phyloP scores from a whole-genome alignment of 2,329 filamentous ascomycete genomes.

The Aspergillus japonicus region DNA sequence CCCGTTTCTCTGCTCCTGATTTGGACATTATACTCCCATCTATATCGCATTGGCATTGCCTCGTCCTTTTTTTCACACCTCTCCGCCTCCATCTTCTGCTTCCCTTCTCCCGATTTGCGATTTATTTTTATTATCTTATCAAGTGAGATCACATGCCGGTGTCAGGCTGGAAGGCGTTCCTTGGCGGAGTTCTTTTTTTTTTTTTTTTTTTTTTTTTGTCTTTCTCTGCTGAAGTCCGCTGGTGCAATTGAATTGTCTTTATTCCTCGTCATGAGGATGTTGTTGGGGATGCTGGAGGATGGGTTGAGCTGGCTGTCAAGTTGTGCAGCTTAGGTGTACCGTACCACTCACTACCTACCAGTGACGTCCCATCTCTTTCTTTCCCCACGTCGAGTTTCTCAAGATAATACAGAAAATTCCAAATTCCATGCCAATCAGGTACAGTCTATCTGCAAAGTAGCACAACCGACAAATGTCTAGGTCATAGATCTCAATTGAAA shows the following conservation, averaged over 20 bases:
- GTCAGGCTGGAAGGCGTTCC: constrained; percentile 34
- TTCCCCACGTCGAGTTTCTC: too few relatives aligned
- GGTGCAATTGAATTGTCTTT: constrained; percentile 11
- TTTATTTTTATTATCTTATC: not conserved
- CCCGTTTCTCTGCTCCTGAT: constrained; percentile 3
- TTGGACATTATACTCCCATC: constrained; percentile 15
- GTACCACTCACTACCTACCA: too few relatives aligned
- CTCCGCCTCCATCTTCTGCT: constrained; percentile 10
- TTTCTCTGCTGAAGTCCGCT: constrained; percentile 4
- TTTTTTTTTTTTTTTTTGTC: too few relatives aligned
- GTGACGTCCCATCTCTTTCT: too few relatives aligned
- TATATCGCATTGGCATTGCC: constrained; percentile 27
- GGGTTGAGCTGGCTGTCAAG: too few relatives aligned
- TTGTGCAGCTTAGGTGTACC: too few relatives aligned
- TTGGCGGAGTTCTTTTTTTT: constrained; percentile 27
- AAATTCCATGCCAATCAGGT: not conserved
- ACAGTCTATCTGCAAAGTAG: not conserved
- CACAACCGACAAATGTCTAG: not conserved
- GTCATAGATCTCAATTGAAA: too few relatives aligned
- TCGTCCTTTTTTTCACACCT: constrained; percentile 12
- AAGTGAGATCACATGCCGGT: constrained; percentile 14
- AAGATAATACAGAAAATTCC: not conserved
- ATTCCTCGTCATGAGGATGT: not conserved
- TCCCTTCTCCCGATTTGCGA: constrained; percentile 12
- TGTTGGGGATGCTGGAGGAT: too few relatives aligned